These are phyloP conservation scores for Annona squamosa DNA, from an alignment of 164 flowering plant genomes.

Conservation along the genomic window DNA sequence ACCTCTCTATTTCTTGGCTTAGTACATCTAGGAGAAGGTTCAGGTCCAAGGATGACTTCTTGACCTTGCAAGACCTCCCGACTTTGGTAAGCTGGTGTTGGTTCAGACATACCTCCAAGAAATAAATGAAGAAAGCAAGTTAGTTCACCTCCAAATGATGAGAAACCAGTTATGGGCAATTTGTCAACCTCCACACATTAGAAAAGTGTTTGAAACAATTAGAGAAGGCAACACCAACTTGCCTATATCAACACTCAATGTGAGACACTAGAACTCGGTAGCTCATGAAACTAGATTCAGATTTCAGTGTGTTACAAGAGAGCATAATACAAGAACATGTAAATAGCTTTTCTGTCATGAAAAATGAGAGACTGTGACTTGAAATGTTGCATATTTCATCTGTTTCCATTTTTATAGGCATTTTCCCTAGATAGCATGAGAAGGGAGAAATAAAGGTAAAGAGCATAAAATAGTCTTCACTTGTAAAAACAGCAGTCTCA, in stretches of 20 bases:
- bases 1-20: conserved; percentile 10
- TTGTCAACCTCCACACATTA: no score
- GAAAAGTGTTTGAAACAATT: not conserved
- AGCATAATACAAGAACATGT: not conserved
- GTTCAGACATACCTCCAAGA: conserved; percentile 13
- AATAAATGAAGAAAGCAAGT: not conserved
- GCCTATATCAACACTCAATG: not conserved
- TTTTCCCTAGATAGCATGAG: not conserved
- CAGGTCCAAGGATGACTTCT: conserved; percentile 19
- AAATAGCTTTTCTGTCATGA: not conserved
- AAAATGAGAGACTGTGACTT: not conserved
- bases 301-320: no score
- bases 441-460: not conserved
- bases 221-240: not conserved
- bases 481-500: not conserved
- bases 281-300: no score
- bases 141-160: conserved; percentile 1
- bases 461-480: not conserved
- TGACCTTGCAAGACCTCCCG: conserved; percentile 57
- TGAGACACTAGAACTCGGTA: not conserved
- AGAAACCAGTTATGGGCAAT: not conserved
- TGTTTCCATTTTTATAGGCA: not conserved
- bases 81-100: conserved; percentile 11
- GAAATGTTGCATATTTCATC: not conserved
- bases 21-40: conserved; percentile 1